These are phyloP conservation scores for Eutrema salsugineum DNA, from an alignment of 441 rosid species.

Conservation along the genomic window DNA sequence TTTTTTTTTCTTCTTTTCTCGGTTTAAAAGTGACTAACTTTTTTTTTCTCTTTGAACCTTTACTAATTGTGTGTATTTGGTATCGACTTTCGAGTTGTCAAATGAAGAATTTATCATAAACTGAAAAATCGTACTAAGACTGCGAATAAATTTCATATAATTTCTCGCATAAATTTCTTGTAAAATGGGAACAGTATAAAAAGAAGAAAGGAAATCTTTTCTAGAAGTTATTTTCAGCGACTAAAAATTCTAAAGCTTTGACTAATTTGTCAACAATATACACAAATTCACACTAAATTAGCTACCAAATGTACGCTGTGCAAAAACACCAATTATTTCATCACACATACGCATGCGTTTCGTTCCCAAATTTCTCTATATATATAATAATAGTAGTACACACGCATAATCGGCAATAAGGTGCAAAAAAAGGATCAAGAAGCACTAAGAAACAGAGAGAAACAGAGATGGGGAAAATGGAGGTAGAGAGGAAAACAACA, in stretches of 20 bases:
- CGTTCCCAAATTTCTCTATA: conserved; percentile 9
- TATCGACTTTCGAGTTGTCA: neutral
- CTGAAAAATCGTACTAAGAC: neutral
- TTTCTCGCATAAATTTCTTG: neutral
- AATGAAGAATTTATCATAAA: neutral
- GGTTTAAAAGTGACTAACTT: neutral
- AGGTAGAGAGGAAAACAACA: conserved; percentile 44
- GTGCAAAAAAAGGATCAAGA: neutral
- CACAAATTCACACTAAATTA: neutral
- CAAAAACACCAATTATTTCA: neutral
- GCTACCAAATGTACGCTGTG: neutral
- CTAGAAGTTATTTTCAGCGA: conserved; percentile 9
- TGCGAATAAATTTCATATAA: neutral
- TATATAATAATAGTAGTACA: neutral
- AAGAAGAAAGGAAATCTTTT: neutral
- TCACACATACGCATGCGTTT: conserved; percentile 21
- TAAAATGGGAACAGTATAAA: neutral
- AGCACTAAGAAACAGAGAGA: neutral
- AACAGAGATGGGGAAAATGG: conserved; percentile 52
- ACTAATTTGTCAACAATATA: conserved; percentile 14
- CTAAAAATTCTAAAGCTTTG: neutral
- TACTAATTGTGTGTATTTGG: too few species aligned
- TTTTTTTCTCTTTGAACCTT: too few species aligned
- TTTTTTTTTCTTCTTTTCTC: neutral
- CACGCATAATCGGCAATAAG: neutral